Evolutionary conservation across 352 stramenopile genomes (phyloP), one percentile per base, ranked within the genome.

Genomic region (Phytophthora kernoviae): DNA sequence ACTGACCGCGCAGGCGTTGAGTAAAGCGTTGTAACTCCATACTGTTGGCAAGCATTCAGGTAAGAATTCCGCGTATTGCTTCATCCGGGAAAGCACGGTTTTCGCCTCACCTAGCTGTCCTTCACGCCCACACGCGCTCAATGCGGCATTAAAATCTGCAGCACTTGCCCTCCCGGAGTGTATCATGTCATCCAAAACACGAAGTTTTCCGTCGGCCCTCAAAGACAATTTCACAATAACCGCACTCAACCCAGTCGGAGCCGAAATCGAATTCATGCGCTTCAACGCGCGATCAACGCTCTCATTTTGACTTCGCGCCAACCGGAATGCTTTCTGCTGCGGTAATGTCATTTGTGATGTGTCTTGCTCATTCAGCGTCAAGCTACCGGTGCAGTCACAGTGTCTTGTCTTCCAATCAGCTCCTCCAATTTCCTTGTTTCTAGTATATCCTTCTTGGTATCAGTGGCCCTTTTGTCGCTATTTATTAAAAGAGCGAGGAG

Each of bases 11-110:
- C 60, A 86, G 24, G 62, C 73, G 45, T 83, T 85, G 34, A 88
- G 37, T 14, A 86, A 26, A 4, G 74, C 55, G 33, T 88, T 86
- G 41, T 84, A 88, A 33, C 63, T 69, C 37, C 63, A 60, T 41
- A 52, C 62, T 4, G 68, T 58, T 15, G 64, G 68, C 18, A 34
- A 27, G 46, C 63, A 77, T 8, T 64, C 50, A 15, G 58, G 34
- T 36, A 15, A 49, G 17, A 14, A 36, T 22, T 60, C 26, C 2
- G 68, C 39, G 17, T 63, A 60, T 11, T 39, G 40, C 26, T 79
- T 76, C 73, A 83, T 76, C 46, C 65, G 70, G 4, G 37, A 39
- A 11, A 87, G 52, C 24, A 84, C 65, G 12, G 24, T 54, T n/a
- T 74, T n/a, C 4, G 75, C 77, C 30, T 62, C 26, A n/a, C 46